A percentile compares a stretch with the other conserved stretches of the same genome.
phyloP scores from a whole-genome alignment of 2,329 filamentous ascomycete genomes.

The Alternaria burnsii region DNA sequence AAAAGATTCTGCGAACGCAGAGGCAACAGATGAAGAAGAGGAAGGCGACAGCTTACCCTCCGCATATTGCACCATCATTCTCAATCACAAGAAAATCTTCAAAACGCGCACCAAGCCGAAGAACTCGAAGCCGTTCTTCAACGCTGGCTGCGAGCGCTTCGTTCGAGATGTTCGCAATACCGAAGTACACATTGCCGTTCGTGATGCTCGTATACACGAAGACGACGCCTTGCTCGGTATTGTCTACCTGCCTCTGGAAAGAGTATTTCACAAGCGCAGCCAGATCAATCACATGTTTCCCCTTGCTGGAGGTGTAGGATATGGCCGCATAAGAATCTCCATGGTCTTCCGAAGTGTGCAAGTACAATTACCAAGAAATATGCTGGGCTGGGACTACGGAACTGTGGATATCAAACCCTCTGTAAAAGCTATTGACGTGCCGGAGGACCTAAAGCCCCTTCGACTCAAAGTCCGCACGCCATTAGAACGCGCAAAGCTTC shows the following conservation, averaged over 20 bases:
- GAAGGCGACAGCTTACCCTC: constrained; percentile 71
- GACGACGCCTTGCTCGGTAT: constrained; percentile 75
- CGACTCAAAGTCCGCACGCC: constrained; percentile 69
- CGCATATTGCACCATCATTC: constrained; percentile 75
- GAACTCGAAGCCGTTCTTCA: constrained; percentile 81
- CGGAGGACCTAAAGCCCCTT: constrained; percentile 58
- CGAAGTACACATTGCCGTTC: constrained; percentile 73
- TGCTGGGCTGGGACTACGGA: constrained; percentile 76
- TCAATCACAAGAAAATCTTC: constrained; percentile 76
- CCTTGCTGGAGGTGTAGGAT: constrained; percentile 75
- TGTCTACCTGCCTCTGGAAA: constrained; percentile 70
- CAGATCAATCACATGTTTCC: constrained; percentile 74
- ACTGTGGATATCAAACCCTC: constrained; percentile 70
- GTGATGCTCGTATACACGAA: constrained; percentile 73
- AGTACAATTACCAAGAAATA: constrained; percentile 65
- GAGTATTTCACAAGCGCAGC: constrained; percentile 68
- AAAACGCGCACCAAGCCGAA: constrained; percentile 79
- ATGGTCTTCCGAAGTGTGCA: constrained; percentile 77
- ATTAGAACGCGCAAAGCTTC: constrained; percentile 67
- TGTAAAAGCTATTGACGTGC: constrained; percentile 60
- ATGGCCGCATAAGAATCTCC: constrained; percentile 72
- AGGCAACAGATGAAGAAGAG: constrained; percentile 68
- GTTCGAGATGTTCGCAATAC: constrained; percentile 72
- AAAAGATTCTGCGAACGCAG: constrained; percentile 57
- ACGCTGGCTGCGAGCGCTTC: constrained; percentile 77